Evolutionary conservation across 805 yeast genomes (phyloP).

Genomic region (Ogataea pilisensis): DNA sequence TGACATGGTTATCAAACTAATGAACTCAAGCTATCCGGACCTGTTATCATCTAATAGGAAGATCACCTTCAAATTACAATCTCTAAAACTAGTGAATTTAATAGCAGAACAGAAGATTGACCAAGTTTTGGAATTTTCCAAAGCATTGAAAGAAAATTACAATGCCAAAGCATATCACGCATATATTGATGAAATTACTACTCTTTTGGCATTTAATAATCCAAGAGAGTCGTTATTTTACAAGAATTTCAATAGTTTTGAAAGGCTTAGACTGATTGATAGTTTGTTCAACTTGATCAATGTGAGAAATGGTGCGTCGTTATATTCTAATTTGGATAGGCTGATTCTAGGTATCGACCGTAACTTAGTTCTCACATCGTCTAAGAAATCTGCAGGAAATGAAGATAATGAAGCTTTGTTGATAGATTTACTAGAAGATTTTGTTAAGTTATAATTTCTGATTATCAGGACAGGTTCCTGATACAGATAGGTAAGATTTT

Average conservation of each 20-base stretch:
- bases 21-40: constrained; percentile 36
- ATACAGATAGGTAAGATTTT: no score
- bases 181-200: constrained; percentile 42
- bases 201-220: constrained; percentile 49
- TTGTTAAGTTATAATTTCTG: constrained; percentile 27
- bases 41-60: constrained; percentile 31
- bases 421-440: constrained; percentile 44
- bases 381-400: constrained; percentile 26
- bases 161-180: constrained; percentile 30
- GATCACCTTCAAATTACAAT: constrained; percentile 38
- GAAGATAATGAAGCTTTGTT: constrained; percentile 32
- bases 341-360: constrained; percentile 19
- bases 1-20: constrained; percentile 36
- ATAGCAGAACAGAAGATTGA: constrained; percentile 26
- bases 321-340: constrained; percentile 22
- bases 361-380: constrained; percentile 7
- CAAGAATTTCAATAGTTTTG: constrained; percentile 32
- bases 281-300: constrained; percentile 36
- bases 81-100: constrained; percentile 40
- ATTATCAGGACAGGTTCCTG: background rate
- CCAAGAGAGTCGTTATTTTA: constrained; percentile 38
- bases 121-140: constrained; percentile 38
- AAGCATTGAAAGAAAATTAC: constrained; percentile 32
- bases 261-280: constrained; percentile 37
- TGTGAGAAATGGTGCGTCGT: constrained; percentile 8